Base-by-base conservation (phyloP, 192 early-diverging fungal species). In the Podila epicladia region DNA sequence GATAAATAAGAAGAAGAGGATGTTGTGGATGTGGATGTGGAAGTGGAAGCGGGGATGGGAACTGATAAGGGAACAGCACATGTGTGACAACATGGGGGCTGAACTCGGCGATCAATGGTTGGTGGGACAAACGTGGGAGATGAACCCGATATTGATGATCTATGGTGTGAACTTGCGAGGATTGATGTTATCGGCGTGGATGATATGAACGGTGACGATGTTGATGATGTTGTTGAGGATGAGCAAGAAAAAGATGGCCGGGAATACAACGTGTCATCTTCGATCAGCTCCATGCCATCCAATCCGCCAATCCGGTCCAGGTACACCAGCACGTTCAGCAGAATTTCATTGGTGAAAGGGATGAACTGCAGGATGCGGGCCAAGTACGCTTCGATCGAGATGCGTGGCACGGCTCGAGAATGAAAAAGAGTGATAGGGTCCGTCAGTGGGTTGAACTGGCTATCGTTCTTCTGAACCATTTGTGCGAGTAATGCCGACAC, bases 311-410 rank as follows among this genome's bases (percentile, higher is more conserved):
- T 87, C 22, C 91, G 86, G 67, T 94, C 89, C 71, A 94, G 82
- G 65, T 92, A 94, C 13, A 94, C 91, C 29, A 94, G 82, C 13
- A 92, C 76, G 12, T 91, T 86, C 24, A 94, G 65, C 32, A 93
- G 74, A 1, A 87, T 83, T 74, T 92, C 92, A 55, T 93, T 93
- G 17, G 86, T 85, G 58, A 92, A 88, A 5, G 89, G 88, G 20
- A 91, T 88, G 73, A 90, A 94, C 71, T 91, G 91, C 33, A 89
- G 76, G 62, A 94, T 91, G 9, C 92, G 88, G 24, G 73, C 69
- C 63, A 94, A 57, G 70, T 95, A 95, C 28, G 88, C 90, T 50
- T 82, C 78, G 28, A 94, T 74, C 12, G 87, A 83, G 48, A 95
- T 95, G 6, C 78, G 74, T 7, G 93, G 92, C 19, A 92, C 83